A percentile compares a stretch with the other conserved stretches of the same genome.
These are phyloP conservation scores for Fusarium sp. DNA, from an alignment of 2,329 filamentous ascomycete genomes.

Conservation along the genomic window DNA sequence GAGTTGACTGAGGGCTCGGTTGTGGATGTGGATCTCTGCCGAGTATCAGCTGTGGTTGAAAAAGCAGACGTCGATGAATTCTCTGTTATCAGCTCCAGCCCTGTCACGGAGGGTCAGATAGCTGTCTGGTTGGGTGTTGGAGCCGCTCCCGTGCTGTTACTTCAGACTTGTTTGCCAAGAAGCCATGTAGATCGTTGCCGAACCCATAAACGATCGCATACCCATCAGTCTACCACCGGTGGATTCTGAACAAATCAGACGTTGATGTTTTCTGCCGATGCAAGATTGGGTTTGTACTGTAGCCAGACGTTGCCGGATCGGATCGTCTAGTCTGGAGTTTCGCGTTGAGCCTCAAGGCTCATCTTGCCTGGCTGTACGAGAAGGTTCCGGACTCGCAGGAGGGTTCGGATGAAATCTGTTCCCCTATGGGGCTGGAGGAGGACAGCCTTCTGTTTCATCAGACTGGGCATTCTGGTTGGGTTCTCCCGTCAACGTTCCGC, in stretches of 20 bases:
- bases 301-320: background rate
- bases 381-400: background rate
- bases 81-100: background rate
- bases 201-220: slow-evolving; percentile 15
- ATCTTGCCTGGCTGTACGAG: background rate
- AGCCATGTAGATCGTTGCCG: slow-evolving; percentile 11
- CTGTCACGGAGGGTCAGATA: background rate
- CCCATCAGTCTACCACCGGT: background rate
- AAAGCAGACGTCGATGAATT: background rate
- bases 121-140: slow-evolving; percentile 8
- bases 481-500: slow-evolving; percentile 28
- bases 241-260: background rate
- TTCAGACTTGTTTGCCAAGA: slow-evolving; percentile 12
- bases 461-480: slow-evolving; percentile 12
- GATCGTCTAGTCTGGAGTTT: background rate
- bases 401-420: background rate
- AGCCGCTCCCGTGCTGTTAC: background rate
- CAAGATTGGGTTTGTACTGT: background rate
- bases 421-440: background rate
- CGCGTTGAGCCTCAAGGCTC: background rate
- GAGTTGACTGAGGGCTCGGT: background rate
- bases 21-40: background rate
- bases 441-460: slow-evolving; percentile 12
- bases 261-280: background rate
- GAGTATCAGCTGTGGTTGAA: background rate